These are phyloP conservation scores for Chlamydomonas asymmetrica DNA, from an alignment of 139 green algal species.

Conservation along the genomic window DNA sequence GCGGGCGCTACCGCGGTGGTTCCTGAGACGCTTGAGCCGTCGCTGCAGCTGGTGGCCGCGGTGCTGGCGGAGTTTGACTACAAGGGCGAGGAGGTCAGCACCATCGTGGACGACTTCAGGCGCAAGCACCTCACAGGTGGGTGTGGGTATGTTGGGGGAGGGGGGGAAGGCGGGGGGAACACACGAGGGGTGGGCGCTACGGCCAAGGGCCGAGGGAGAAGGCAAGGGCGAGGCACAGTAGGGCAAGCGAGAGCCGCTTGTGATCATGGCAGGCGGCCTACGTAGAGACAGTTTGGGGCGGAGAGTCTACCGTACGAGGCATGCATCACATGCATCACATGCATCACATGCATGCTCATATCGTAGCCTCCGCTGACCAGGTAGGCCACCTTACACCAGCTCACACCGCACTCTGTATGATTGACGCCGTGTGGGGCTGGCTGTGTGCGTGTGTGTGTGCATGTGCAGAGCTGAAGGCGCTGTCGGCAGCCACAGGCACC, in stretches of 20 bases:
- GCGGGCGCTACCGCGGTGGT: slow-evolving; percentile 93
- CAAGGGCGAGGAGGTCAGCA: slow-evolving; percentile 74
- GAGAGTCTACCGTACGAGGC: not conserved
- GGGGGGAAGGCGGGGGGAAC: too few species aligned
- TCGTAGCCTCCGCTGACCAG: too few species aligned
- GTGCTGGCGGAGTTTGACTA: slow-evolving; percentile 85
- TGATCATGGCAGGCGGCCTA: not conserved
- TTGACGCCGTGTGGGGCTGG: too few species aligned
- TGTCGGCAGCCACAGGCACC: slow-evolving; percentile 34
- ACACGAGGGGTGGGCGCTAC: slow-evolving; percentile 40
- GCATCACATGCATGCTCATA: not conserved
- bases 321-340: not conserved
- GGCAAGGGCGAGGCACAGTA: not conserved
- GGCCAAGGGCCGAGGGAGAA: slow-evolving; percentile 32
- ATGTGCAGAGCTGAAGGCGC: not conserved
- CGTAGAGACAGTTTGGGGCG: not conserved
- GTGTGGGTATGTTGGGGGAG: too few species aligned
- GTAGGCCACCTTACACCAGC: too few species aligned
- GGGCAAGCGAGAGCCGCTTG: not conserved
- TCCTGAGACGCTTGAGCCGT: slow-evolving; percentile 96
- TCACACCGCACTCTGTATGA: too few species aligned
- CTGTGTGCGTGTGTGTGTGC: not conserved
- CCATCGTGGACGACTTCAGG: slow-evolving; percentile 71
- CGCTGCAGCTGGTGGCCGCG: slow-evolving; percentile 91
- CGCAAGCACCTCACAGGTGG: slow-evolving; percentile 64